Percentiles rank a stretch among this genome's conserved stretches.
Evolutionary conservation across 225 moss, liverwort and hornwort genomes (phyloP).

Genomic region (Polytrichum formosum): DNA sequence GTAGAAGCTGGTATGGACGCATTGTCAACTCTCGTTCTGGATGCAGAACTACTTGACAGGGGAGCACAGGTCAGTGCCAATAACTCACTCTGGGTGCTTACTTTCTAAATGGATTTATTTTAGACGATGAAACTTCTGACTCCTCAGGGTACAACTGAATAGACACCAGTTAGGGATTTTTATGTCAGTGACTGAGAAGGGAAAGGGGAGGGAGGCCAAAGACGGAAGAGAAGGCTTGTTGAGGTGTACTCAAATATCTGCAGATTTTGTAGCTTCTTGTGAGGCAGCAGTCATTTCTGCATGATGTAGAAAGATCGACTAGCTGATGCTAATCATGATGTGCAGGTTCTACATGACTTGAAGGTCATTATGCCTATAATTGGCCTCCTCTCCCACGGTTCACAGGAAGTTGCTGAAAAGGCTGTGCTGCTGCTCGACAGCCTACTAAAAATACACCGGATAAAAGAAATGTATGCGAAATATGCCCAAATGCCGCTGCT

Average conservation of each 20-base stretch:
- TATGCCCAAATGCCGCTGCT: constrained; percentile 25
- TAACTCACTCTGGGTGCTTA: background rate
- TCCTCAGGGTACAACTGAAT: background rate
- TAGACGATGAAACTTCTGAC: background rate
- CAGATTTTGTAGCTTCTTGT: too few relatives aligned
- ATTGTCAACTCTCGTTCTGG: constrained; percentile 31
- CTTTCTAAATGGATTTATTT: background rate
- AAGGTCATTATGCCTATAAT: constrained; percentile 32
- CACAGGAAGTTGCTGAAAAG: constrained; percentile 25
- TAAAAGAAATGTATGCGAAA: constrained; percentile 27
- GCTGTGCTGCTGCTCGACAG: constrained; percentile 25
- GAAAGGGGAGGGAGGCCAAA: background rate
- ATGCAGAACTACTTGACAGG: constrained; percentile 18
- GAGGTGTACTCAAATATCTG: too few relatives aligned
- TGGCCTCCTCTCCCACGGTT: constrained; percentile 26
- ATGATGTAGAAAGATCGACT: too few relatives aligned
- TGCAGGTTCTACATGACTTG: constrained; percentile 22
- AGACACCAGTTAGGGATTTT: background rate
- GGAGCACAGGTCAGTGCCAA: constrained; percentile 17
- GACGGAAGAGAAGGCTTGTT: too few relatives aligned
- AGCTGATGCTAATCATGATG: background rate
- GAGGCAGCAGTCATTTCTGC: too few relatives aligned
- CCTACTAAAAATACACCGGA: constrained; percentile 22
- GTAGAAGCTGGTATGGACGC: constrained; percentile 42
- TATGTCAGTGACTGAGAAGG: background rate